A percentile compares a stretch with the other conserved stretches of the same genome.
phyloP scores from a whole-genome alignment of 2,329 filamentous ascomycete species.

The Sarocladium brachiariae region DNA sequence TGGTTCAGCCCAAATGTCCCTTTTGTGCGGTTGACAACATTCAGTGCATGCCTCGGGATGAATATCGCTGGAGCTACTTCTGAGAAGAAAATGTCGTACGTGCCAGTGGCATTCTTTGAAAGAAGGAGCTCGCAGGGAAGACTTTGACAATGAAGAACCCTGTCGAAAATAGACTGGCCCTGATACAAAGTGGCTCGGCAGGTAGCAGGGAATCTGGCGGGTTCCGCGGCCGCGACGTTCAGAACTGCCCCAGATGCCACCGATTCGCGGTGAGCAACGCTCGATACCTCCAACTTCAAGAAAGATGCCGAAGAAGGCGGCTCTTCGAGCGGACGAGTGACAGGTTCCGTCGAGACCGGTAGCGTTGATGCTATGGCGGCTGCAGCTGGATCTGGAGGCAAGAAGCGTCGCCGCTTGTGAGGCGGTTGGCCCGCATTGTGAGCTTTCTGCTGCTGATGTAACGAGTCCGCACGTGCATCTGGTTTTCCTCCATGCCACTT shows the following conservation, averaged over 20 bases:
- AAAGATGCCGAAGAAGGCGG: conserved; percentile 5
- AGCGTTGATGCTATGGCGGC: not conserved
- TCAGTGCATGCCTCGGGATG: conserved; percentile 31
- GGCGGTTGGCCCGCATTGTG: not conserved
- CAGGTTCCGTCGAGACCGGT: too few relatives aligned
- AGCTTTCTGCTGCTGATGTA: not conserved
- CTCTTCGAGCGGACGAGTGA: not conserved
- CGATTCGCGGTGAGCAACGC: not conserved
- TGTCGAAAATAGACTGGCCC: conserved; percentile 25
- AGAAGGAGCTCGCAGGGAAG: conserved; percentile 47
- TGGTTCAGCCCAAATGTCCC: conserved; percentile 40
- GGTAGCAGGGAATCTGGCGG: conserved; percentile 17
- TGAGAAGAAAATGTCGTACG: conserved; percentile 40
- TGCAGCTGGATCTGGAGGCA: not conserved
- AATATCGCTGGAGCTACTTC: conserved; percentile 43
- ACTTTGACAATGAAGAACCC: conserved; percentile 45
- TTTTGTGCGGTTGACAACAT: conserved; percentile 35
- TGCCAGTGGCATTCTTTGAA: conserved; percentile 39
- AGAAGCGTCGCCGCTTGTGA: conserved; percentile 1
- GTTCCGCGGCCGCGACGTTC: not conserved
- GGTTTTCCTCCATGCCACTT: conserved; percentile 3
- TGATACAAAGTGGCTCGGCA: conserved; percentile 32
- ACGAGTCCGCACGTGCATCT: not conserved
- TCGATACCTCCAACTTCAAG: conserved; percentile 7
- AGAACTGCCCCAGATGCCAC: not conserved